Percentiles rank a stretch among this genome's conserved stretches.
These are phyloP conservation scores for Cupressus sempervirens DNA, from an alignment of 75 land plant species.

Conservation along the genomic window DNA sequence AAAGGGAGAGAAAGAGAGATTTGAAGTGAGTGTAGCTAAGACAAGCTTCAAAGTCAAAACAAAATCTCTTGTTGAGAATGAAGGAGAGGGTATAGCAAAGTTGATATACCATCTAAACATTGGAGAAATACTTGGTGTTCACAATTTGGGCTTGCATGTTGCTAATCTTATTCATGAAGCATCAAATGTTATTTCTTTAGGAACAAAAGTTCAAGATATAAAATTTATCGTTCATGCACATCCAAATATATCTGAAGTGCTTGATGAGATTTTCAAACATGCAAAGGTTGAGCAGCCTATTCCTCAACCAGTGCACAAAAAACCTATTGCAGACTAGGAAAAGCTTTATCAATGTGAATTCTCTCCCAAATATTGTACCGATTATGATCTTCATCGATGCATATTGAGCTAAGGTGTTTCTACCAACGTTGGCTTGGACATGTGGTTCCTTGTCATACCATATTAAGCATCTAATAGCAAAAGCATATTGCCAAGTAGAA, in stretches of 20 bases:
- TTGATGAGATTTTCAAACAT: constrained; percentile 95
- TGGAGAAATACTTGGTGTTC: constrained; percentile 97
- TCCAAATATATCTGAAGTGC: constrained; percentile 96
- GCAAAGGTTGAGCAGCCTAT: constrained; percentile 51
- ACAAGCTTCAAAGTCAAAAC: constrained; percentile 99
- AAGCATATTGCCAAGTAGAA: background rate
- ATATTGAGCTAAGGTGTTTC: background rate
- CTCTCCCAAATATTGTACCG: background rate
- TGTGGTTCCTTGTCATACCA: background rate
- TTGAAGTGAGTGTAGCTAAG: constrained; percentile 84
- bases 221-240: constrained; percentile 98
- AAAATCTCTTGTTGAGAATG: constrained; percentile 98
- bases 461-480: background rate
- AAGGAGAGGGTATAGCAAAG: constrained; percentile 99
- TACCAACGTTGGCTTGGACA: background rate
- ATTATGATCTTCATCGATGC: background rate
- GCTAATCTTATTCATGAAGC: constrained; percentile 99
- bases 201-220: constrained; percentile 86
- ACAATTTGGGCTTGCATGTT: constrained; percentile 96
- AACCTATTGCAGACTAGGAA: constrained; percentile 14
- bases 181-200: constrained; percentile 96
- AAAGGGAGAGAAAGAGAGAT: constrained; percentile 85
- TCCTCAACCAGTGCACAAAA: background rate
- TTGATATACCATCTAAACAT: constrained; percentile 91
- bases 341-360: background rate